Evolutionary conservation across 441 rosid species (phyloP).

Genomic region (Euphorbia schlechtendalii): DNA sequence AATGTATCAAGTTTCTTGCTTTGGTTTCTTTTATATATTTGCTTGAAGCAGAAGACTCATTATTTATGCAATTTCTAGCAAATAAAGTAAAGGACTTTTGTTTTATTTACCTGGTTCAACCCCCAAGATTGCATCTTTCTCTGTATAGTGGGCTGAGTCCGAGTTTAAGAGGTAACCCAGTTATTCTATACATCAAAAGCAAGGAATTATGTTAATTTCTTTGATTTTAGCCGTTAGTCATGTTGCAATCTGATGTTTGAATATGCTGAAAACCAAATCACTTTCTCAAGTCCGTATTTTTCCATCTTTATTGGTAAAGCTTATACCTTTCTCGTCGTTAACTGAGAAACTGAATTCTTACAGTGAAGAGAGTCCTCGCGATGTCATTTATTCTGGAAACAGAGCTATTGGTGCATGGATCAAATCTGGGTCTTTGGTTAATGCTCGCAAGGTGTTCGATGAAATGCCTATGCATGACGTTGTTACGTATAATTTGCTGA

Average conservation of each 20-base stretch:
- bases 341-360: conserved; percentile 24
- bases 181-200: no score
- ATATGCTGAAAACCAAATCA: conserved; percentile 31
- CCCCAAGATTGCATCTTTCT: neutral
- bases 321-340: conserved; percentile 16
- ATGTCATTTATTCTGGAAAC: conserved; percentile 35
- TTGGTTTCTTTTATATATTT: neutral
- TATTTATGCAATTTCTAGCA: neutral
- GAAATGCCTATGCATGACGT: conserved; percentile 50
- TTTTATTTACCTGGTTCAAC: neutral
- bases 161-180: no score
- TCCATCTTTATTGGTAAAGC: conserved; percentile 25
- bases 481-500: conserved; percentile 51
- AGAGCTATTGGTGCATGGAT: conserved; percentile 31
- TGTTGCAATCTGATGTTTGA: neutral
- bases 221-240: neutral
- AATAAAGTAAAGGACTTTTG: neutral
- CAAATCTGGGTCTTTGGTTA: conserved; percentile 32
- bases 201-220: neutral
- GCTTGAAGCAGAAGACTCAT: neutral
- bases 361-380: conserved; percentile 25
- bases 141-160: no score
- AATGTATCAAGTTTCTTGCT: neutral
- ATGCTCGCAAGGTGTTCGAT: conserved; percentile 49
- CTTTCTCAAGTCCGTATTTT: conserved; percentile 24